Evolutionary conservation across 495 filamentous ascomycete genomes (phyloP).

Genomic region (Tetracladium setigerum): DNA sequence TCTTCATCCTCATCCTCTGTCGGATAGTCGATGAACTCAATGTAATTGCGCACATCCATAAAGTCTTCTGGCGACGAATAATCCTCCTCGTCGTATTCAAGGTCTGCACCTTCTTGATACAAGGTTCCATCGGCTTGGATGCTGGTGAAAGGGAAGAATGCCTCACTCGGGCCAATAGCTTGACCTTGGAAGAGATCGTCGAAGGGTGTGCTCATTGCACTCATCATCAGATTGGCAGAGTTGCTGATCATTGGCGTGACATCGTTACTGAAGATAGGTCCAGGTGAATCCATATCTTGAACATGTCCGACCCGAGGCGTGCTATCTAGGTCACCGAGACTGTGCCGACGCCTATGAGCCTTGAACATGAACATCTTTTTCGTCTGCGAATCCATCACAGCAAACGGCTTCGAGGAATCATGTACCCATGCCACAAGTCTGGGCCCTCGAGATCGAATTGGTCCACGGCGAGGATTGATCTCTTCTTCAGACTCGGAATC

Average conservation of each 20-base stretch:
- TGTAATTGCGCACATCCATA: slow-evolving; percentile 32
- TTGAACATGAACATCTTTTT: slow-evolving; percentile 65
- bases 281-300: slow-evolving; percentile 40
- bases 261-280: slow-evolving; percentile 31
- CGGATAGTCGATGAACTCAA: slow-evolving; percentile 46
- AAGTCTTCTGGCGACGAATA: slow-evolving; percentile 63
- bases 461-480: slow-evolving; percentile 5
- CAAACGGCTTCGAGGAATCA: slow-evolving; percentile 60
- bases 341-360: neutral
- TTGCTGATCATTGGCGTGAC: slow-evolving; percentile 53
- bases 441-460: slow-evolving; percentile 1
- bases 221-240: slow-evolving; percentile 71
- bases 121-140: slow-evolving; percentile 48
- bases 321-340: neutral
- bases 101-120: slow-evolving; percentile 26
- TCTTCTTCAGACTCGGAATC: slow-evolving; percentile 34
- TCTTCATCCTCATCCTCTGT: slow-evolving; percentile 44
- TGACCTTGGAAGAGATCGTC: slow-evolving; percentile 52
- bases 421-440: slow-evolving; percentile 12
- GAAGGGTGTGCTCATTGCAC: slow-evolving; percentile 47
- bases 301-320: slow-evolving; percentile 16
- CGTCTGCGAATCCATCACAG: slow-evolving; percentile 59
- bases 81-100: slow-evolving; percentile 57
- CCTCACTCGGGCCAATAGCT: slow-evolving; percentile 64
- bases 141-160: slow-evolving; percentile 63